Conservation (phyloP, 371 early-diverging fungal species). For the Coemansia sp. region DNA sequence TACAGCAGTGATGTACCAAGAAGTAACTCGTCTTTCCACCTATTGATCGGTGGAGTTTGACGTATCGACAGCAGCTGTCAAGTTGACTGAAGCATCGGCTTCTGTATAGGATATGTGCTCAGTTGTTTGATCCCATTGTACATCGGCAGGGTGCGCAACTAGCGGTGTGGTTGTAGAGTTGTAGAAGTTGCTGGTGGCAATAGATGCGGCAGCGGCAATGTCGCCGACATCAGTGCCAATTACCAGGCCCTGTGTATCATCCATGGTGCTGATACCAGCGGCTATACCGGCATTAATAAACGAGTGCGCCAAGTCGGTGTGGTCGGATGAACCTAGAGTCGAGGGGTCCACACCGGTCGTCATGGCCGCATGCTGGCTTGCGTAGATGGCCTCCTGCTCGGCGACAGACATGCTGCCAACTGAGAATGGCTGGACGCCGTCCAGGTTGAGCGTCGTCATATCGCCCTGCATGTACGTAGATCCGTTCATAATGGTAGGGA, state of each 20-base stretch:
- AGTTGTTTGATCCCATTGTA: not conserved
- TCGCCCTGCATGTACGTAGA: conserved; percentile 15
- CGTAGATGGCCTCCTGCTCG: conserved; percentile 15
- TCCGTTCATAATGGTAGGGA: conserved; percentile 12
- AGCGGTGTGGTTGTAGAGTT: not conserved
- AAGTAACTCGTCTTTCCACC: not conserved
- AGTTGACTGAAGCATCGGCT: not conserved
- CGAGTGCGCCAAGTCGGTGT: conserved; percentile 19
- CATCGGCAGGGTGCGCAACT: not conserved
- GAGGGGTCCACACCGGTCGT: conserved; percentile 7
- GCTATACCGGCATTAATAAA: conserved; percentile 23
- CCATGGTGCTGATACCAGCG: conserved; percentile 13
- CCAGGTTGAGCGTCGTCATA: conserved; percentile 15
- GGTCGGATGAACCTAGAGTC: conserved; percentile 1
- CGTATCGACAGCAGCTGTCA: not conserved
- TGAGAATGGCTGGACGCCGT: conserved; percentile 15
- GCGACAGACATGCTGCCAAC: conserved; percentile 9
- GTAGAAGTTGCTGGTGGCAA: conserved; percentile 22
- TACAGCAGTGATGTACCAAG: not conserved
- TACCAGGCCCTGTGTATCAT: not conserved
- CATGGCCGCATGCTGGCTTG: conserved; percentile 15
- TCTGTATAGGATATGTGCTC: not conserved
- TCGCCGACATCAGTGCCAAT: conserved; percentile 3
- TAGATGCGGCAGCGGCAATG: conserved; percentile 21
- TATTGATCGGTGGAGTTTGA: not conserved